Percentiles rank a stretch among this genome's conserved stretches.
These are phyloP conservation scores for Fusarium brachygibbosum DNA, from an alignment of 2,329 filamentous ascomycete genomes.

Conservation along the genomic window DNA sequence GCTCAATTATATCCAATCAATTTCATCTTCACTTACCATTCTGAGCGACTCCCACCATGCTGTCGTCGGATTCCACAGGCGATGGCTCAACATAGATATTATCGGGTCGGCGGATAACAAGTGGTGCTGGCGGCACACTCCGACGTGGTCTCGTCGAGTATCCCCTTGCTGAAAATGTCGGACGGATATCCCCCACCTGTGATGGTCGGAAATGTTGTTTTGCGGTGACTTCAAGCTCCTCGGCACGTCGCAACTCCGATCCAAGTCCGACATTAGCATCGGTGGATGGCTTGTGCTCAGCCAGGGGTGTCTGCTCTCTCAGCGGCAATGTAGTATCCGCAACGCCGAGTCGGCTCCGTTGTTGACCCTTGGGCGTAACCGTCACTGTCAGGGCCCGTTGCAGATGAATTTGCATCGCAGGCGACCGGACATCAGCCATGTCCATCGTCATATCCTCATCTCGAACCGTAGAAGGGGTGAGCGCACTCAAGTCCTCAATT, in stretches of 20 bases:
- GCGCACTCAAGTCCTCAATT: constrained; percentile 49
- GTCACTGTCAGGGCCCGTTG: constrained; percentile 57
- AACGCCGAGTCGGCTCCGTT: constrained; percentile 37
- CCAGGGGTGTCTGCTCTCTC: constrained; percentile 55
- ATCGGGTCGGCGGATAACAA: constrained; percentile 63
- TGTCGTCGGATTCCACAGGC: constrained; percentile 65
- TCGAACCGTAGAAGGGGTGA: constrained; percentile 54
- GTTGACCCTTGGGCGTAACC: constrained; percentile 32
- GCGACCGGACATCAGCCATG: constrained; percentile 64
- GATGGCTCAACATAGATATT: constrained; percentile 64
- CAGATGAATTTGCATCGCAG: constrained; percentile 61
- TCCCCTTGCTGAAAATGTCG: constrained; percentile 69
- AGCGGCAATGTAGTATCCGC: constrained; percentile 28
- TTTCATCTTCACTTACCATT: constrained; percentile 24
- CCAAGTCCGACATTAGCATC: constrained; percentile 26
- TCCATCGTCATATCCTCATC: constrained; percentile 61
- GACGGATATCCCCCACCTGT: constrained; percentile 70
- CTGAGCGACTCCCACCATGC: constrained; percentile 57
- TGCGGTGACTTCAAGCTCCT: constrained; percentile 24
- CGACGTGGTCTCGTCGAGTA: constrained; percentile 62
- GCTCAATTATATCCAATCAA: constrained; percentile 6
- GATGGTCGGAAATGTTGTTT: constrained; percentile 62
- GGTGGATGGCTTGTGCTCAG: constrained; percentile 59
- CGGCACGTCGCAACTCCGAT: constrained; percentile 24
- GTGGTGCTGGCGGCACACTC: constrained; percentile 68